A percentile compares a stretch with the other conserved stretches of the same genome.
These are phyloP conservation scores for Sporothrix globosa DNA, from an alignment of 2,329 filamentous ascomycete genomes.

Conservation along the genomic window DNA sequence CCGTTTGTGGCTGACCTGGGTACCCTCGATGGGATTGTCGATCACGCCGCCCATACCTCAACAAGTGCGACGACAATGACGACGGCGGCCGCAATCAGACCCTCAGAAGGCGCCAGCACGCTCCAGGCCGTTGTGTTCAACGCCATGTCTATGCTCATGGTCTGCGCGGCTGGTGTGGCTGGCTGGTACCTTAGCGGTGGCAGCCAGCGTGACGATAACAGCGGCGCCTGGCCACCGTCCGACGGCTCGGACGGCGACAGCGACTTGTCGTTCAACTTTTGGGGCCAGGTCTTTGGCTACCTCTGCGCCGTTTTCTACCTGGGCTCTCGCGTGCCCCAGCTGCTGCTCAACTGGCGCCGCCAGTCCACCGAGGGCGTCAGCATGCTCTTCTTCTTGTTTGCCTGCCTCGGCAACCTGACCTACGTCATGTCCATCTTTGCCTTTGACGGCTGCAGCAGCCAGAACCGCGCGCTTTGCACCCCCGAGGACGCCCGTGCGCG, in stretches of 20 bases:
- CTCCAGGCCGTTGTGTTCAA: slow-evolving; percentile 72
- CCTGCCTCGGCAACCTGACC: slow-evolving; percentile 91
- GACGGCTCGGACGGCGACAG: slow-evolving; percentile 36
- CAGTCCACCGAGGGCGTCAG: slow-evolving; percentile 93
- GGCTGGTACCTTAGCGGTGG: slow-evolving; percentile 79
- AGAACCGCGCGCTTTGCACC: slow-evolving; percentile 53
- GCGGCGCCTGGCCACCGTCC: slow-evolving; percentile 43
- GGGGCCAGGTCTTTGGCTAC: slow-evolving; percentile 92
- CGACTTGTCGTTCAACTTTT: slow-evolving; percentile 68
- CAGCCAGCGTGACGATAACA: slow-evolving; percentile 50
- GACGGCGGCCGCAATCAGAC: neutral
- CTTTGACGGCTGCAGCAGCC: slow-evolving; percentile 60
- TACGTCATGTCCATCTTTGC: slow-evolving; percentile 92
- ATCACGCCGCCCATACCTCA: slow-evolving; percentile 5
- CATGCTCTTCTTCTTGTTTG: slow-evolving; percentile 94
- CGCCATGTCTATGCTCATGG: slow-evolving; percentile 72
- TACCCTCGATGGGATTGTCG: neutral
- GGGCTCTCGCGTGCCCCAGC: slow-evolving; percentile 83
- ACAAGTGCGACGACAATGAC: neutral
- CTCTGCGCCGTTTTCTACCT: slow-evolving; percentile 89
- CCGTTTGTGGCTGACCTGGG: slow-evolving; percentile 49
- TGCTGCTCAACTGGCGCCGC: slow-evolving; percentile 87
- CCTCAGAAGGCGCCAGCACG: slow-evolving; percentile 48
- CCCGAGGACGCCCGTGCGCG: slow-evolving; percentile 66
- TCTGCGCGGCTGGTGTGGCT: slow-evolving; percentile 77